Conservation (phyloP, 2,329 filamentous ascomycete species). For the Cercospora citrullina region DNA sequence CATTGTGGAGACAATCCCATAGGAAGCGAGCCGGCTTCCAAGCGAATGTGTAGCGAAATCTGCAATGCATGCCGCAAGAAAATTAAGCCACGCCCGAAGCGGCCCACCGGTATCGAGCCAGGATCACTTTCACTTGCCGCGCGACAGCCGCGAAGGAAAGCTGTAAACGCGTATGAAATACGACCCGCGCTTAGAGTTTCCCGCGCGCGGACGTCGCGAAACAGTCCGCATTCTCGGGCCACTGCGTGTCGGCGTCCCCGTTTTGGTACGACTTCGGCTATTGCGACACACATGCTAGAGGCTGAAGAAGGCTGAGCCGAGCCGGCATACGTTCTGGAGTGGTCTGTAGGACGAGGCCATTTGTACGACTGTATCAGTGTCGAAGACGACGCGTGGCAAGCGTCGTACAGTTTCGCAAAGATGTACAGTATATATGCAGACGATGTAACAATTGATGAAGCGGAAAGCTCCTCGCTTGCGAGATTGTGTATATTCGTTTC, state of each 20-base stretch:
- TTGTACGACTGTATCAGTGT: neutral
- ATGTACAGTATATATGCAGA: neutral
- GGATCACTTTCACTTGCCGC: neutral
- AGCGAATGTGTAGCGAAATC: neutral
- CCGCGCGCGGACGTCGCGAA: constrained; percentile 6
- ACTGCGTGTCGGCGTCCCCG: neutral
- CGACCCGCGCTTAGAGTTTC: constrained; percentile 2
- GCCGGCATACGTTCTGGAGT: neutral
- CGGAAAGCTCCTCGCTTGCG: neutral
- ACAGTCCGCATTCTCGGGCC: neutral
- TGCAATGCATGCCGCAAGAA: constrained; percentile 7
- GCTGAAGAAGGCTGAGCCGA: neutral
- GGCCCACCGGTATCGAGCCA: neutral
- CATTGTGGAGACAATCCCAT: neutral
- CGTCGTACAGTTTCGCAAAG: neutral
- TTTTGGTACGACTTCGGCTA: neutral
- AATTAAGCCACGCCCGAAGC: neutral
- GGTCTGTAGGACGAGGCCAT: neutral
- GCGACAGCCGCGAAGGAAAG: constrained; percentile 9
- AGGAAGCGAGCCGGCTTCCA: neutral
- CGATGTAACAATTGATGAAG: neutral
- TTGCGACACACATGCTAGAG: neutral
- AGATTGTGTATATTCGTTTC: neutral
- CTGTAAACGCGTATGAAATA: neutral
- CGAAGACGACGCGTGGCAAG: neutral